Evolutionary conservation across 164 flowering plant genomes (phyloP).

Genomic region (Sedum album): DNA sequence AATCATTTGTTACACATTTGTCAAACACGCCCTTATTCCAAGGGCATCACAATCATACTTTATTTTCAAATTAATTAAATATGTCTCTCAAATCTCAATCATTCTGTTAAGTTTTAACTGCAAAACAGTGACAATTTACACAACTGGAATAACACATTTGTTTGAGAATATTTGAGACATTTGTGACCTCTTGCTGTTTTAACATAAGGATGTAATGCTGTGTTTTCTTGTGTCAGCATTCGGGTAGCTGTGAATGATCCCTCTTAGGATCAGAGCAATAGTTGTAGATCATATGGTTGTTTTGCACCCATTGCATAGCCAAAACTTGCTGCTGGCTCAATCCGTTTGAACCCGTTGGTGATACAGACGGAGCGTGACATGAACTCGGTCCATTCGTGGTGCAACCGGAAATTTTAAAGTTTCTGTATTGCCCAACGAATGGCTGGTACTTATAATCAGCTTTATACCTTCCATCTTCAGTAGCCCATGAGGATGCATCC

Average conservation of each 20-base stretch:
- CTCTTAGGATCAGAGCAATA: slow-evolving; percentile 49
- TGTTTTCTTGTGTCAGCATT: slow-evolving; percentile 35
- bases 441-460: slow-evolving; percentile 54
- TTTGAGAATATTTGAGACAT: too few relatives aligned
- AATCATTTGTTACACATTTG: not conserved
- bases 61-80: not conserved
- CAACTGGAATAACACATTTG: too few relatives aligned
- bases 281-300: slow-evolving; percentile 39
- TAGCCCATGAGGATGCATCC: too few relatives aligned
- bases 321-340: slow-evolving; percentile 36
- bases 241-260: slow-evolving; percentile 48
- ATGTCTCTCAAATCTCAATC: not conserved
- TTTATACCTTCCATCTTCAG: too few relatives aligned
- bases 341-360: slow-evolving; percentile 28
- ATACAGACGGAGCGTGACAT: slow-evolving; percentile 27
- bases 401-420: slow-evolving; percentile 42
- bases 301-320: slow-evolving; percentile 50
- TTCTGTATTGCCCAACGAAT: slow-evolving; percentile 38
- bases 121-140: too few relatives aligned
- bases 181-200: too few relatives aligned
- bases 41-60: not conserved
- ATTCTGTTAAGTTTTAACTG: too few relatives aligned
- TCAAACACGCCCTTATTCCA: not conserved
- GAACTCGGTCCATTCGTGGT: slow-evolving; percentile 15
- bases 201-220: too few relatives aligned